These are phyloP conservation scores for Mycena crocata DNA, from an alignment of 768 basidiomycete genomes.

Conservation along the genomic window DNA sequence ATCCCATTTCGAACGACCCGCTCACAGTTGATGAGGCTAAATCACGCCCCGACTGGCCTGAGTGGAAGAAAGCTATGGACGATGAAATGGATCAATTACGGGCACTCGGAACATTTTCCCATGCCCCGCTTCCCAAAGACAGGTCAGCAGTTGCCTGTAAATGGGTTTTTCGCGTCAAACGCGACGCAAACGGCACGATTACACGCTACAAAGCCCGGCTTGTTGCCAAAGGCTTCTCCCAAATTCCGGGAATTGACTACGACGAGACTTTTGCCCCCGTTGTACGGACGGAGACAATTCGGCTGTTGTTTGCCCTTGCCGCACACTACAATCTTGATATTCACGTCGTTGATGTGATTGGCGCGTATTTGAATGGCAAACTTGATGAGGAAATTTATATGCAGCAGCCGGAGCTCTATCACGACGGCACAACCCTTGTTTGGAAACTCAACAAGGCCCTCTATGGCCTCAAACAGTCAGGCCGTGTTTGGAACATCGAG, in stretches of 20 bases:
- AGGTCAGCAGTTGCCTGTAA: conserved; percentile 30
- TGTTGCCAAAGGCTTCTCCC: conserved; percentile 38
- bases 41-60: conserved; percentile 22
- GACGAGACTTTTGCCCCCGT: conserved; percentile 27
- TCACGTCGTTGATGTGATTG: conserved; percentile 45
- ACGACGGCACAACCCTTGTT: conserved; percentile 7
- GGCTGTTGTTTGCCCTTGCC: conserved; percentile 40
- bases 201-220: conserved; percentile 38
- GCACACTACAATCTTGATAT: conserved; percentile 42
- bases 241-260: conserved; percentile 46
- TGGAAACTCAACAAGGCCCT: too few relatives aligned
- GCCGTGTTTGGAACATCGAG: conserved; percentile 42
- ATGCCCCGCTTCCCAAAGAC: conserved; percentile 23
- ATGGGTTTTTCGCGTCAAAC: conserved; percentile 45
- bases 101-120: conserved; percentile 33
- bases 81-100: conserved; percentile 24
- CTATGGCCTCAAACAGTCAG: conserved; percentile 35
- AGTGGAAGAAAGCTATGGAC: conserved; percentile 29
- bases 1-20: too few relatives aligned
- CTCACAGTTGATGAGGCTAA: too few relatives aligned
- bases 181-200: conserved; percentile 40
- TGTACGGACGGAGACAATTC: conserved; percentile 22
- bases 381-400: too few relatives aligned
- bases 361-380: too few relatives aligned
- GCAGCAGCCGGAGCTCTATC: too few relatives aligned